Base-by-base conservation (phyloP, 768 basidiomycete genomes). In the Porpolomopsis calyptriformis region DNA sequence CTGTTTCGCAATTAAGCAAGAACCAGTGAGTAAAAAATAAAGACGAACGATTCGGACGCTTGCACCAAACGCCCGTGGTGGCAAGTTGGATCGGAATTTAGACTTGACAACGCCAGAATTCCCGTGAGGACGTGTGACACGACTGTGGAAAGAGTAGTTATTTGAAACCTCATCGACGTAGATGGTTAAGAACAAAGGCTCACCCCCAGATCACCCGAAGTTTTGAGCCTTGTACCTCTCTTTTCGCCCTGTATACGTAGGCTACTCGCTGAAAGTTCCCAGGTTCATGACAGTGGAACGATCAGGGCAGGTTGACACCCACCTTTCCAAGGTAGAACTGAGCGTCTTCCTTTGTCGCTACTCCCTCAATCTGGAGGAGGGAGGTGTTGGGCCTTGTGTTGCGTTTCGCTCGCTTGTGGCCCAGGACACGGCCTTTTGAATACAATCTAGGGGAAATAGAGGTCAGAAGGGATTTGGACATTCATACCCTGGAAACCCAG, bases 311-410 rank as follows among this genome's bases (percentile, higher is more conserved):
- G n/a, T n/a, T n/a, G n/a, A n/a, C 20, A 60, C 78, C 57, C 56
- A 96, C 91, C 85, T 99, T 99, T 63, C 96, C 96, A 52, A 98
- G 80, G 78, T 99, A 99, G 70, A 92, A 94, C 64, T 90, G 84
- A 33, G 93, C 89, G 61, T 94, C 92, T 71, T 94, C 80, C 70
- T 92, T 88, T 59, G 71, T 82, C 53, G 80, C 78, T 47, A 97
- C 92, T 61, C 94, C 94, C 73, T 99, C 96, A 63, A 99, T 89
- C 70, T 94, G 91, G 60, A 99, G 69, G 58, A 99, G 82, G 45
- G 90, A 89, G 51, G 92, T 96, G 76, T 94, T 94, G 62, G 91
- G 92, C 62, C 84, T 78, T 48, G 85, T 76, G 78, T 98, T 97
- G 63, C 91, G 85, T 74, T 98, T 98, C 51, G 88, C 92, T 54